A percentile compares a stretch with the other conserved stretches of the same genome.
Evolutionary conservation across 1,139 yeast species (phyloP).

Genomic region (Yamadazyma buinensis): DNA sequence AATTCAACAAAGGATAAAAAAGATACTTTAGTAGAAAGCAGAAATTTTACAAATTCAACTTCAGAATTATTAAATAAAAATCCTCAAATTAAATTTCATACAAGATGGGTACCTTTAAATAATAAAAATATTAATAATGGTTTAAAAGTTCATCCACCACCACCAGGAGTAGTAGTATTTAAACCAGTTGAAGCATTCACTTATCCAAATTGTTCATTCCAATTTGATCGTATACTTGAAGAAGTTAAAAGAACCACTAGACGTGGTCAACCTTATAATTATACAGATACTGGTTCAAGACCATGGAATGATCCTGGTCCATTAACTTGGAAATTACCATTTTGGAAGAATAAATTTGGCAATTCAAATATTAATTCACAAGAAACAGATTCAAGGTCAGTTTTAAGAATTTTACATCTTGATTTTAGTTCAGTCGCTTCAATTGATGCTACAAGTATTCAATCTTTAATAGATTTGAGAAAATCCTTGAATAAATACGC

Average conservation of each 20-base stretch:
- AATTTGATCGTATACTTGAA: slow-evolving; percentile 66
- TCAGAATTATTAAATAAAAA: slow-evolving; percentile 21
- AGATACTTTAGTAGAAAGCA: background rate
- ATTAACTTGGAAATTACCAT: slow-evolving; percentile 35
- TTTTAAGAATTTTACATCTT: slow-evolving; percentile 66
- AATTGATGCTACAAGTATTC: slow-evolving; percentile 77
- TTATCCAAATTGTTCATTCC: slow-evolving; percentile 76
- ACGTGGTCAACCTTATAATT: slow-evolving; percentile 51
- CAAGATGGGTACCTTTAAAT: slow-evolving; percentile 78
- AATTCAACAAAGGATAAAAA: slow-evolving; percentile 18
- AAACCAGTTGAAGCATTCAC: slow-evolving; percentile 78
- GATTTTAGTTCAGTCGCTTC: slow-evolving; percentile 78
- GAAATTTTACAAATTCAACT: slow-evolving; percentile 14
- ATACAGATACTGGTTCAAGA: slow-evolving; percentile 57
- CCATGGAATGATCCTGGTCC: slow-evolving; percentile 95
- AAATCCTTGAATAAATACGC: slow-evolving; percentile 72
- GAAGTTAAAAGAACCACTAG: slow-evolving; percentile 60
- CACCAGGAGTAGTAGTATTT: slow-evolving; percentile 86
- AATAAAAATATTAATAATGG: slow-evolving; percentile 55
- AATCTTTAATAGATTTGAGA: slow-evolving; percentile 71
- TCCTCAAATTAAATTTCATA: slow-evolving; percentile 47
- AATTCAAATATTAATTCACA: slow-evolving; percentile 1
- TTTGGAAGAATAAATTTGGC: slow-evolving; percentile 18
- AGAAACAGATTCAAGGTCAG: slow-evolving; percentile 52
- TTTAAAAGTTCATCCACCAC: slow-evolving; percentile 67